phyloP scores from a whole-genome alignment of 2,329 filamentous ascomycete genomes.

The Fusarium sublunatum region DNA sequence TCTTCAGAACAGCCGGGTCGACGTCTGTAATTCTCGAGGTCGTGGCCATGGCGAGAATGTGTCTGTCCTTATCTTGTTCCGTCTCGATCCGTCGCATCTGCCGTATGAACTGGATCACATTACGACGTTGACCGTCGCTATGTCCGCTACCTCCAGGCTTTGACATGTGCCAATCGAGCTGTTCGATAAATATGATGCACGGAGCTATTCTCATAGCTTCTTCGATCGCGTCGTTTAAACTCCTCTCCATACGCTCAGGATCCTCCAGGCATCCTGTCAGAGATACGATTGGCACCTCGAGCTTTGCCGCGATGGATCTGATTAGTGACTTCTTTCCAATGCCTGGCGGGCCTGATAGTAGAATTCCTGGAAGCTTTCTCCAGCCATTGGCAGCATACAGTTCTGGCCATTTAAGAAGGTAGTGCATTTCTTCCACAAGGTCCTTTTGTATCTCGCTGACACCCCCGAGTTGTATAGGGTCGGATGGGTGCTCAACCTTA shows the following conservation, averaged over 20 bases:
- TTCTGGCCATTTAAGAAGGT: slow-evolving; percentile 39
- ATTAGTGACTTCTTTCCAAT: slow-evolving; percentile 85
- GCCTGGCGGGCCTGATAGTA: slow-evolving; percentile 82
- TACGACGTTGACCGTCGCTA: slow-evolving; percentile 89
- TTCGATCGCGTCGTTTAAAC: slow-evolving; percentile 63
- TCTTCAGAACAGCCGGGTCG: slow-evolving; percentile 79
- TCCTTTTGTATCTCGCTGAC: slow-evolving; percentile 43
- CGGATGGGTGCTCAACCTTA: slow-evolving; percentile 46
- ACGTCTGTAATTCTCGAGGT: slow-evolving; percentile 90
- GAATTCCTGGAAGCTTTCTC: slow-evolving; percentile 63
- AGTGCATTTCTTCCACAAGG: slow-evolving; percentile 30
- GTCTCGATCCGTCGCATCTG: slow-evolving; percentile 86
- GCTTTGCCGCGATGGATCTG: slow-evolving; percentile 76
- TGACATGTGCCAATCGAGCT: slow-evolving; percentile 86
- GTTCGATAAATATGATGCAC: slow-evolving; percentile 90
- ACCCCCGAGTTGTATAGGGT: slow-evolving; percentile 46
- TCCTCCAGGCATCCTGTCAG: slow-evolving; percentile 52
- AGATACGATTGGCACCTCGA: slow-evolving; percentile 79
- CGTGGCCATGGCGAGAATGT: slow-evolving; percentile 89
- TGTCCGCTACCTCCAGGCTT: slow-evolving; percentile 82
- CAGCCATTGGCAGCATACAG: slow-evolving; percentile 28
- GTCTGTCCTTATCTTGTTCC: slow-evolving; percentile 75
- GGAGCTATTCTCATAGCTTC: slow-evolving; percentile 88
- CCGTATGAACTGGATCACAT: slow-evolving; percentile 82
- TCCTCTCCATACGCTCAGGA: slow-evolving; percentile 55